A percentile compares a stretch with the other conserved stretches of the same genome.
These are phyloP conservation scores for Yarrowia bubula DNA, from an alignment of 805 yeast genomes.

Conservation along the genomic window DNA sequence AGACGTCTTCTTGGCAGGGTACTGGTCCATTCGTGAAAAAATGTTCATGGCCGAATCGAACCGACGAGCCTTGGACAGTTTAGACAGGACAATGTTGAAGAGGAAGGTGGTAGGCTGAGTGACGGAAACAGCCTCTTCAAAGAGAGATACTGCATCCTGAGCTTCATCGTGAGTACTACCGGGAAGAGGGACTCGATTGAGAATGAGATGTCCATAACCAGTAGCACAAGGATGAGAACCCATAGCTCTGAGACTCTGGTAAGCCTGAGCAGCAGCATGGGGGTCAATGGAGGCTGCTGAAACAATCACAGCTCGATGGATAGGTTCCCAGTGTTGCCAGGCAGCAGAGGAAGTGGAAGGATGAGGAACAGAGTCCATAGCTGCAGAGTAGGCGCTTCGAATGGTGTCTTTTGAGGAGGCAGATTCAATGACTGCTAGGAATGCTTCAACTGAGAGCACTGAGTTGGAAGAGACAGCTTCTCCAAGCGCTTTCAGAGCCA, in stretches of 20 bases:
- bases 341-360: constrained; percentile 30
- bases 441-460: neutral
- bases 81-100: constrained; percentile 41
- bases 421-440: constrained; percentile 6
- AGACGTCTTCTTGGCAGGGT: constrained; percentile 33
- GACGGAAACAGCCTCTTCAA: constrained; percentile 37
- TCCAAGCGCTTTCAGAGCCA: neutral
- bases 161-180: constrained; percentile 38
- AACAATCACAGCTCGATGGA: constrained; percentile 37
- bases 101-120: constrained; percentile 38
- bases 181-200: constrained; percentile 11
- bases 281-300: constrained; percentile 33
- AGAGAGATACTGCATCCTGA: constrained; percentile 37
- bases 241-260: constrained; percentile 34
- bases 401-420: constrained; percentile 6
- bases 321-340: constrained; percentile 36
- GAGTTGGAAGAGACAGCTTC: neutral
- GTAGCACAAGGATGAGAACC: constrained; percentile 40
- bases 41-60: constrained; percentile 38
- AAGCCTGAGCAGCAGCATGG: constrained; percentile 31
- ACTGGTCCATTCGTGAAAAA: constrained; percentile 38
- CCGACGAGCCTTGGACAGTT: constrained; percentile 42
- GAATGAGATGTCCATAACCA: constrained; percentile 40
- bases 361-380: constrained; percentile 30
- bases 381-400: neutral